Evolutionary conservation across 1,284 basidiomycete genomes (phyloP), one percentile per base, ranked within the genome.

Genomic region (Phellopilus nigrolimitatus): DNA sequence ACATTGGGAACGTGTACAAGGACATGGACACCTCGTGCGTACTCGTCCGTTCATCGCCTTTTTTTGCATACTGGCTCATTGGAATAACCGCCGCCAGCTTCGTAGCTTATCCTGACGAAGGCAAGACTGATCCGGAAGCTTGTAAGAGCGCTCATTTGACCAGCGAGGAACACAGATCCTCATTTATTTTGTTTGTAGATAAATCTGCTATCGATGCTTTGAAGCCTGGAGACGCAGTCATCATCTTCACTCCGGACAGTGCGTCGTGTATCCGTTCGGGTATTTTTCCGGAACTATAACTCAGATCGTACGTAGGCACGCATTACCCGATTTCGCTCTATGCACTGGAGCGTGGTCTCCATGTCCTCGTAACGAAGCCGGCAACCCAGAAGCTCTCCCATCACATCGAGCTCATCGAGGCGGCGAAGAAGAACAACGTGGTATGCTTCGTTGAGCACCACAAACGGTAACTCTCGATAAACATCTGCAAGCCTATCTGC

Each of bases 361-460:
- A 95, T 66, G 92, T 95, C 37, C 77, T 95, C 42, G 81, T 95
- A 55, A 97, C 93, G 47, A 97, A 95, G 67, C 93, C 93, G 0
- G 93, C 92, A 1, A 92, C 91, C 0, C 87, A 97, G 64, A 76
- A 88, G 24, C 77, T 97, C 36, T 74, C 79, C 50, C 84, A 95
- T 64, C 93, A 97, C 68, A 83, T 82, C 57, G 76, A 79, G 27
- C 77, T 95, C 46, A 82, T 91, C 52, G 74, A 78, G 36, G 78
- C 83, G 0, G 91, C 92, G 8, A 79, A 75, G 60, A 79, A 87
- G 66, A 76, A 92, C 63, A 84, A 86, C 46, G 85, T 95, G 9
- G 75, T 93, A 5, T 94, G 91, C 68, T 91, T 91, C 64, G 92
- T 95, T 27, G 93, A 95, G 66, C 91, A 95, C 62, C 86, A 89